Conservation (phyloP, 192 early-diverging fungal genomes). For the Mortierella antarctica region DNA sequence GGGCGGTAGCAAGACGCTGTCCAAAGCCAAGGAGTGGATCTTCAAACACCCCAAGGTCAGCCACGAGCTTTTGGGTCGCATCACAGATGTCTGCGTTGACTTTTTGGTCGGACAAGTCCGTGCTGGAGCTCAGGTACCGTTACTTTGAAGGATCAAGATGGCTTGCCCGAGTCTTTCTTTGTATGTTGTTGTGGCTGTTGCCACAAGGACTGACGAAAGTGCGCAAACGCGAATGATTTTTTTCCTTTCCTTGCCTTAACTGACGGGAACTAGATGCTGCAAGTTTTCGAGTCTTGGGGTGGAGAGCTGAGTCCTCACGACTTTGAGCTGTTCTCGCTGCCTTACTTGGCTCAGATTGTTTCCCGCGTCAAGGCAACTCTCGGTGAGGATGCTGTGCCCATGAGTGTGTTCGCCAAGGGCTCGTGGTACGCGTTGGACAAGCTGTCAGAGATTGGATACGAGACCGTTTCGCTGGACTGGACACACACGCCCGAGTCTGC, state of each 20-base stretch:
- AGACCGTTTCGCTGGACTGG: constrained; percentile 94
- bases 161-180: background rate
- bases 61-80: constrained; percentile 80
- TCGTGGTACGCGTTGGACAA: constrained; percentile 88
- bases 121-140: constrained; percentile 91
- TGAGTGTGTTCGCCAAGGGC: constrained; percentile 93
- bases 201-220: background rate
- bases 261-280: constrained; percentile 78
- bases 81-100: constrained; percentile 86
- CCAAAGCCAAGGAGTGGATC: constrained; percentile 93
- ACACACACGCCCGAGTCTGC: constrained; percentile 79
- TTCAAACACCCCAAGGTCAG: constrained; percentile 78
- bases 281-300: constrained; percentile 98
- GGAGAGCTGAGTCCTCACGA: constrained; percentile 88
- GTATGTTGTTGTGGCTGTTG: background rate
- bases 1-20: constrained; percentile 90
- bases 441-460: constrained; percentile 77
- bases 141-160: background rate
- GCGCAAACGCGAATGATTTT: background rate
- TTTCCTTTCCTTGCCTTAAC: background rate
- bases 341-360: constrained; percentile 90
- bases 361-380: constrained; percentile 74
- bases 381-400: constrained; percentile 70
- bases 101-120: constrained; percentile 93
- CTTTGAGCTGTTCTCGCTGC: constrained; percentile 88